These are phyloP conservation scores for Tuber melanosporum DNA, from an alignment of 495 filamentous ascomycete genomes.

Conservation along the genomic window DNA sequence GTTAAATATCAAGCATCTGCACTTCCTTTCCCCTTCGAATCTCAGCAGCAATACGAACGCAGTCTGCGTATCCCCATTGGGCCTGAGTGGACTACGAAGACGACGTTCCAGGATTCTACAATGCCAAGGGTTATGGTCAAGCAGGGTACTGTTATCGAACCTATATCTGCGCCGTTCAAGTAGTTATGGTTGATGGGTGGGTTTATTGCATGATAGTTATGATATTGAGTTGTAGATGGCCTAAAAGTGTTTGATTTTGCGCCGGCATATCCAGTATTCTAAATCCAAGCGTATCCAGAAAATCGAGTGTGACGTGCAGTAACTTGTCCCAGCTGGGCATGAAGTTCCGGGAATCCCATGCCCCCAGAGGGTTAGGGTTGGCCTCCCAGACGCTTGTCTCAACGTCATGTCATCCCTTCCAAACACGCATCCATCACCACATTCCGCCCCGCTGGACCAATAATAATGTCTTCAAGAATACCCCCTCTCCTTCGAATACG, in stretches of 20 bases:
- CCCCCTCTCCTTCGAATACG: background rate
- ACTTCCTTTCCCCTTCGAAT: conserved; percentile 83
- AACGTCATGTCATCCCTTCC: background rate
- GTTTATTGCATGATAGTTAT: background rate
- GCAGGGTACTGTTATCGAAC: conserved; percentile 73
- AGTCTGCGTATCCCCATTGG: conserved; percentile 80
- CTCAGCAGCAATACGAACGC: conserved; percentile 80
- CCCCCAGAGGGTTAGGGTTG: background rate
- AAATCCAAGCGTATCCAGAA: background rate
- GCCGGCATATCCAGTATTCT: background rate
- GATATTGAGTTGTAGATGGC: background rate
- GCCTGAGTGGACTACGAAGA: conserved; percentile 90
- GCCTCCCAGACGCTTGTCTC: background rate
- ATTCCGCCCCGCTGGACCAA: background rate
- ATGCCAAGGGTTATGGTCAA: conserved; percentile 90
- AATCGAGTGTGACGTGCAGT: background rate
- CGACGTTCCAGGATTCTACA: conserved; percentile 79
- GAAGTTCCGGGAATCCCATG: background rate
- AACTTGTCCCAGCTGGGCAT: background rate
- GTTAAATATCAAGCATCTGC: conserved; percentile 73
- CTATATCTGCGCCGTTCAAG: conserved; percentile 55
- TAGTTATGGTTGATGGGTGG: conserved; percentile 9
- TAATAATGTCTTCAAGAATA: background rate
- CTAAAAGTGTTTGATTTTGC: background rate
- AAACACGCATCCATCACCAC: background rate